Conservation (phyloP, 805 yeast species). For the Brettanomyces anomalus region DNA sequence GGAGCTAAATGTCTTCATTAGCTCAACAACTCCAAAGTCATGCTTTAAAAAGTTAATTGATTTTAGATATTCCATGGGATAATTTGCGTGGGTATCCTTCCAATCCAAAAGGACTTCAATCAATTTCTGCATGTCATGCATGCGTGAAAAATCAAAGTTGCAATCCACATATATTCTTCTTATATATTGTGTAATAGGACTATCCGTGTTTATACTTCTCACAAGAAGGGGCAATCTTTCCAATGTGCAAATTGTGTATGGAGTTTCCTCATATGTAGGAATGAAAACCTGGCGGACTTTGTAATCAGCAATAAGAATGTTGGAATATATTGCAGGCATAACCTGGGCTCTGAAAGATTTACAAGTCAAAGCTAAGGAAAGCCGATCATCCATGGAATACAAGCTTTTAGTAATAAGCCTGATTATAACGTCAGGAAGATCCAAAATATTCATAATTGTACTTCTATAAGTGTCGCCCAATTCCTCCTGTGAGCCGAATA, state of each 20-base stretch:
- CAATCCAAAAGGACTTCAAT: constrained; percentile 10
- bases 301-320: not conserved
- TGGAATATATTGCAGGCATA: not conserved
- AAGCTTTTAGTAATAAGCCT: not conserved
- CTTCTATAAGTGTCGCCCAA: not conserved
- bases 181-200: not conserved
- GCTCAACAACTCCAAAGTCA: constrained; percentile 2
- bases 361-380: not conserved
- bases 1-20: not conserved
- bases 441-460: not conserved
- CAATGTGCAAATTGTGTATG: not conserved
- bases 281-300: not conserved
- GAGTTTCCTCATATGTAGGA: not conserved
- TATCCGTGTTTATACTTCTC: not conserved
- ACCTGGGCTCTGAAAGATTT: not conserved
- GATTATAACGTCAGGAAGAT: not conserved
- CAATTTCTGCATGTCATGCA: not conserved
- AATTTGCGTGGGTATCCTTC: constrained; percentile 6
- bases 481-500: no score
- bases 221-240: not conserved
- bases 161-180: not conserved
- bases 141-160: not conserved
- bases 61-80: constrained; percentile 12
- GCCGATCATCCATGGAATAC: not conserved
- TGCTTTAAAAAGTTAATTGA: constrained; percentile 8